phyloP scores from a whole-genome alignment of 352 stramenopile species.

The Phytopythium ostracodes region DNA sequence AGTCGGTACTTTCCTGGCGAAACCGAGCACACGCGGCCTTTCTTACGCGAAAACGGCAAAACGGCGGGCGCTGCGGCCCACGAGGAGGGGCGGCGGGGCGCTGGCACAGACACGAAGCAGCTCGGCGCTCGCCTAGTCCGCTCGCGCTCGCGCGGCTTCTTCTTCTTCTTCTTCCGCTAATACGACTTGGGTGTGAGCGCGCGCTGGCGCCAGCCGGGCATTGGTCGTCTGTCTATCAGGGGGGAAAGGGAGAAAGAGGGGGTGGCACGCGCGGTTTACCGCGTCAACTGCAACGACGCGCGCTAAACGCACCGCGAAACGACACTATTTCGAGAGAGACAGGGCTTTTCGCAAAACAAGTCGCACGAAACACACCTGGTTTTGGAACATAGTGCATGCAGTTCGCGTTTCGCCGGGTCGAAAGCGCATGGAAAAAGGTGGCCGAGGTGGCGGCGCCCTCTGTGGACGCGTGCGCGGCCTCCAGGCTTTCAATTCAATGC shows the following conservation, averaged over 20 bases:
- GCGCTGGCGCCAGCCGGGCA: not conserved
- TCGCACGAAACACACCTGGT: not conserved
- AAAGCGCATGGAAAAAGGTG: not conserved
- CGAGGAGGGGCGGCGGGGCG: too few relatives aligned
- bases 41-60: not conserved
- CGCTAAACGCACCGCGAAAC: not conserved
- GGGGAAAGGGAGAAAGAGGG: not conserved
- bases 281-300: not conserved
- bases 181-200: not conserved
- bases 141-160: not conserved
- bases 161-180: not conserved
- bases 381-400: not conserved
- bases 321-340: slow-evolving; percentile 1
- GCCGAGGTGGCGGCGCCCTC: too few relatives aligned
- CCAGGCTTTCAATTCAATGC: not conserved
- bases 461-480: not conserved
- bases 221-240: not conserved
- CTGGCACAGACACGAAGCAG: too few relatives aligned
- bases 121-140: not conserved
- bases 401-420: not conserved
- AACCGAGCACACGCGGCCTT: not conserved
- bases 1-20: not conserved
- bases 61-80: too few relatives aligned
- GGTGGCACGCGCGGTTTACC: not conserved
- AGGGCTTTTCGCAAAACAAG: slow-evolving; percentile 1